Evolutionary conservation across 768 basidiomycete species (phyloP).

Genomic region (Terana coerulea): DNA sequence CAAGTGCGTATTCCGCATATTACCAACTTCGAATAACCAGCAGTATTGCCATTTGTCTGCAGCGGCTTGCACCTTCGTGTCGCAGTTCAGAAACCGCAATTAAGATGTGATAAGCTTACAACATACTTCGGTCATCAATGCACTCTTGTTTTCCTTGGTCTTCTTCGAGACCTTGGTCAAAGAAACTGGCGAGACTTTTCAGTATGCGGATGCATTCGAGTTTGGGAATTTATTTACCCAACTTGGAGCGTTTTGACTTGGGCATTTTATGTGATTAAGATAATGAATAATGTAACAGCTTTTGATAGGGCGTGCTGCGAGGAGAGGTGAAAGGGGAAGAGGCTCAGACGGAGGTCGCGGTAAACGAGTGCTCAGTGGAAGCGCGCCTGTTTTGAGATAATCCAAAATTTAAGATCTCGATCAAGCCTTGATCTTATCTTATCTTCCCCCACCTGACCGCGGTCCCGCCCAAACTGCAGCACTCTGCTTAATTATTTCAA

Average conservation of each 20-base stretch:
- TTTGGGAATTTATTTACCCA: conserved; percentile 52
- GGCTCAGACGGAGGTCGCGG: too few relatives aligned
- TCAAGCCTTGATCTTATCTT: conserved; percentile 2
- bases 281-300: too few relatives aligned
- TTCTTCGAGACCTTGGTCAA: conserved; percentile 94
- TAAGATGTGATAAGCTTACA: not conserved
- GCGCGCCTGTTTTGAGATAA: conserved; percentile 1
- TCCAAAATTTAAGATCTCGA: conserved; percentile 9
- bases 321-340: too few relatives aligned
- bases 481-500: too few relatives aligned
- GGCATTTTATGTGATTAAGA: conserved; percentile 54
- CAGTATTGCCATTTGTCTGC: conserved; percentile 91
- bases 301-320: too few relatives aligned
- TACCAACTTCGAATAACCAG: conserved; percentile 93
- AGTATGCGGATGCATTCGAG: conserved; percentile 9
- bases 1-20: conserved; percentile 92
- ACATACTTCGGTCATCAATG: conserved; percentile 74
- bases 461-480: not conserved
- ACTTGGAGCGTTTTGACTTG: conserved; percentile 82
- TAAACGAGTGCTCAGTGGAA: too few relatives aligned
- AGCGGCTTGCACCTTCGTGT: conserved; percentile 69
- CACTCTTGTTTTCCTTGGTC: conserved; percentile 86
- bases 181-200: conserved; percentile 52
- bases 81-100: not conserved
- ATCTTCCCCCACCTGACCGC: not conserved